Conservation (phyloP, 345 rosid genomes). For the Sonneratia caseolaris region DNA sequence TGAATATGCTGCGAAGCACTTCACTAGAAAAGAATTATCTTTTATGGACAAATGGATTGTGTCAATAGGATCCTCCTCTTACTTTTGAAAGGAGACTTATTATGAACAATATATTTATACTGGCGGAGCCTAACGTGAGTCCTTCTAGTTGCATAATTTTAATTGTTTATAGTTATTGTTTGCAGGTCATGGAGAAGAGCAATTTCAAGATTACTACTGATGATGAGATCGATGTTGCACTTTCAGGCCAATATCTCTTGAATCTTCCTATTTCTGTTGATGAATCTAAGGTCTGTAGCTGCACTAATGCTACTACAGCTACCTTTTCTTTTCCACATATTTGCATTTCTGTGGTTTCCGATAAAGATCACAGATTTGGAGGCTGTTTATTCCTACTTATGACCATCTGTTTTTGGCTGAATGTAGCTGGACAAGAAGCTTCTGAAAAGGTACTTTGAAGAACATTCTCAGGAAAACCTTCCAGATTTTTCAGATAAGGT, state of each 20-base stretch:
- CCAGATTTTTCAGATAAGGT: slow-evolving; percentile 90
- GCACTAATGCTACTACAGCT: neutral
- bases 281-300: slow-evolving; percentile 63
- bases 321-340: too few species aligned
- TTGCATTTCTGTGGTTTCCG: neutral
- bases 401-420: slow-evolving; percentile 14
- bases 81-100: neutral
- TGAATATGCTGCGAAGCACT: neutral
- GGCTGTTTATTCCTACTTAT: neutral
- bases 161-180: neutral
- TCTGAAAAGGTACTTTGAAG: slow-evolving; percentile 57
- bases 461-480: slow-evolving; percentile 55
- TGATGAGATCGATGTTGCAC: slow-evolving; percentile 90
- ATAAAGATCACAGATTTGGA: neutral
- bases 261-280: slow-evolving; percentile 89
- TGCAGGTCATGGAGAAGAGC: slow-evolving; percentile 89
- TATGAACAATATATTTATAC: neutral
- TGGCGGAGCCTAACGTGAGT: neutral
- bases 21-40: neutral
- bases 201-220: slow-evolving; percentile 69
- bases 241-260: slow-evolving; percentile 74
- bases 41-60: neutral
- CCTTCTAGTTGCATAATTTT: neutral
- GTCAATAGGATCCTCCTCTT: neutral
- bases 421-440: slow-evolving; percentile 79